Evolutionary conservation across 768 basidiomycete genomes (phyloP), one percentile per base, ranked within the genome.

Genomic region (Boletus rex-veris): DNA sequence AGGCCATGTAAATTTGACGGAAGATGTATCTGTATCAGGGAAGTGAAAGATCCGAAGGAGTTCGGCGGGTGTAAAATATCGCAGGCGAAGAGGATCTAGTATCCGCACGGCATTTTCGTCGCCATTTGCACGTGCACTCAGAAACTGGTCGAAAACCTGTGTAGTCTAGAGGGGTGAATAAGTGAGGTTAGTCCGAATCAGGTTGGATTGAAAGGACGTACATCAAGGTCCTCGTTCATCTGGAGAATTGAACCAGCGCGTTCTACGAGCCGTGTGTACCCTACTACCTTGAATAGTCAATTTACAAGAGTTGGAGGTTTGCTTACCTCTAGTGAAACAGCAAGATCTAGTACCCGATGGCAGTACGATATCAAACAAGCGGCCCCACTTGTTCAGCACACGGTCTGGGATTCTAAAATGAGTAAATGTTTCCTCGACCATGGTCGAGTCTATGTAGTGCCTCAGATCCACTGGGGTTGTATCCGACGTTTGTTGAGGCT

Each of bases 181-280:
- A 45, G 45, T 31, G 24, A 45, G 28, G n/a, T 18, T 12, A 7
- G 21, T 39, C 4, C 5, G 16, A n/a, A 30, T 31, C 18, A 24
- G 18, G 5, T 28, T 8, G 24, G 26, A 33, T 45, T 30, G 37
- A 50, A 26, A 3, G 38, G 50, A 51, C 74, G 44, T 54, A 89
- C 90, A 67, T 90, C 81, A 4, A 88, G 75, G 11, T 64, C 64
- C 64, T 86, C 82, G 48, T 85, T 86, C 72, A 78, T 77, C 67
- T 92, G 90, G 14, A 92, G 68, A 38, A 92, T 80, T 5, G 90
- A 92, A 6, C 90, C 90, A 5, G 87, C 71, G 21, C 90, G 77
- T 71, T 91, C 88, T 3, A 89, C 88, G 11, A 91, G 74, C 52
- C 80, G 84, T 0, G 86, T 86, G 60, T 91, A 91, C 3, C 87